These are phyloP conservation scores for Sporothrix schenckii DNA, from an alignment of 2,329 filamentous ascomycete genomes.

Conservation along the genomic window DNA sequence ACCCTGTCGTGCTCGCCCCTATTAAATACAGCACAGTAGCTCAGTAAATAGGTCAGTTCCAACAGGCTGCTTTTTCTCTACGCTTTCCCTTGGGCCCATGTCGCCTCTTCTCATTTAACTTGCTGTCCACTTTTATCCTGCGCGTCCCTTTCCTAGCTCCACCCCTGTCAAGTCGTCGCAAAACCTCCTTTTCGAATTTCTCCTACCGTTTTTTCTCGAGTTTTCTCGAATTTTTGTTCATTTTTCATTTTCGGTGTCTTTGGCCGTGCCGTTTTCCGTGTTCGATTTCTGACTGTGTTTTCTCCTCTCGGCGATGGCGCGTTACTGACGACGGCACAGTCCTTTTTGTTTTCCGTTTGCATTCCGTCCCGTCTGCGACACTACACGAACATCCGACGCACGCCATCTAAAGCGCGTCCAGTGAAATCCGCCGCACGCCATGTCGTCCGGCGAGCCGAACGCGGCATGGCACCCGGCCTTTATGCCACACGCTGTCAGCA, in stretches of 20 bases:
- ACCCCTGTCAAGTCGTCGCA: constrained; percentile 29
- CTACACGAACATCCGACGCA: neutral
- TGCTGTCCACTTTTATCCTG: constrained; percentile 32
- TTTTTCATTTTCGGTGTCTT: neutral
- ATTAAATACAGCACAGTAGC: neutral
- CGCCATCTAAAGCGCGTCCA: constrained; percentile 6
- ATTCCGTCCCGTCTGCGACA: neutral
- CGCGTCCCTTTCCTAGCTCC: constrained; percentile 30
- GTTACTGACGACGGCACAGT: constrained; percentile 29
- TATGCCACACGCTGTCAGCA: constrained; percentile 49
- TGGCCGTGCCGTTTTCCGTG: neutral
- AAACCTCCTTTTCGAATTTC: constrained; percentile 18
- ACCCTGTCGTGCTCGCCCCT: constrained; percentile 15
- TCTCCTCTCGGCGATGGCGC: constrained; percentile 21
- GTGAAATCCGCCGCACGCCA: constrained; percentile 37
- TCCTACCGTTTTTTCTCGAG: neutral
- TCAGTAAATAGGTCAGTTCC: neutral
- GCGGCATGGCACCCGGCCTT: constrained; percentile 57
- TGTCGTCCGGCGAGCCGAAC: constrained; percentile 50
- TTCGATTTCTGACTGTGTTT: neutral
- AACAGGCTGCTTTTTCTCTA: neutral
- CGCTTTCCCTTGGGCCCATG: neutral
- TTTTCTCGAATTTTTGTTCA: neutral
- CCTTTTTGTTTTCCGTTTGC: neutral
- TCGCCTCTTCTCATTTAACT: constrained; percentile 31